A percentile compares a stretch with the other conserved stretches of the same genome.
Conservation (phyloP, 768 basidiomycete genomes). For the Amanita thiersii region DNA sequence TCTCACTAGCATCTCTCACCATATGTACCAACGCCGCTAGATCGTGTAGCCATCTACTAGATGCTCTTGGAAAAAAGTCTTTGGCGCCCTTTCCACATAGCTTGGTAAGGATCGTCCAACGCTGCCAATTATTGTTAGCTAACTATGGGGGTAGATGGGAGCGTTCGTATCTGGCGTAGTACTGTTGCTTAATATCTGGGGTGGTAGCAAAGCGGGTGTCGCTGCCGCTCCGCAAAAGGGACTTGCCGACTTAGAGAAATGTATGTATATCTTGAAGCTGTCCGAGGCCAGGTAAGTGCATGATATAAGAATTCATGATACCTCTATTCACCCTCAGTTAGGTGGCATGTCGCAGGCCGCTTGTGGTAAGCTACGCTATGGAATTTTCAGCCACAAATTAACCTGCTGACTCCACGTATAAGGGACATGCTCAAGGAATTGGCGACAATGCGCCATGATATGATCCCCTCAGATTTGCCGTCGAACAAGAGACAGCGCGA, state of each 20-base stretch:
- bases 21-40: conserved; percentile 71
- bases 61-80: conserved; percentile 36
- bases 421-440: conserved; percentile 59
- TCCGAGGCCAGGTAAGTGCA: conserved; percentile 25
- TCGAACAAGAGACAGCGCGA: conserved; percentile 44
- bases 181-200: conserved; percentile 51
- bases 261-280: conserved; percentile 35
- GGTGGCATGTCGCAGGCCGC: conserved; percentile 32
- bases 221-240: conserved; percentile 32
- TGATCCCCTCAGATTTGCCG: conserved; percentile 24
- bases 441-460: conserved; percentile 44
- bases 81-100: conserved; percentile 19
- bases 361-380: conserved; percentile 19
- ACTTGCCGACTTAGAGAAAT: conserved; percentile 42
- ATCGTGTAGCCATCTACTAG: conserved; percentile 61
- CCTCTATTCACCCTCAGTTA: background rate
- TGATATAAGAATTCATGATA: too few species aligned
- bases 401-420: background rate
- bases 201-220: conserved; percentile 30
- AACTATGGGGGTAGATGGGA: conserved; percentile 18
- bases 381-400: conserved; percentile 15
- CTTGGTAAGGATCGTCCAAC: conserved; percentile 17
- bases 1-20: conserved; percentile 50
- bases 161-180: conserved; percentile 36
- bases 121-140: background rate